Percentiles rank a stretch among this genome's conserved stretches.
Evolutionary conservation across 306 rosid genomes (phyloP).

Genomic region (Vigna mungo): DNA sequence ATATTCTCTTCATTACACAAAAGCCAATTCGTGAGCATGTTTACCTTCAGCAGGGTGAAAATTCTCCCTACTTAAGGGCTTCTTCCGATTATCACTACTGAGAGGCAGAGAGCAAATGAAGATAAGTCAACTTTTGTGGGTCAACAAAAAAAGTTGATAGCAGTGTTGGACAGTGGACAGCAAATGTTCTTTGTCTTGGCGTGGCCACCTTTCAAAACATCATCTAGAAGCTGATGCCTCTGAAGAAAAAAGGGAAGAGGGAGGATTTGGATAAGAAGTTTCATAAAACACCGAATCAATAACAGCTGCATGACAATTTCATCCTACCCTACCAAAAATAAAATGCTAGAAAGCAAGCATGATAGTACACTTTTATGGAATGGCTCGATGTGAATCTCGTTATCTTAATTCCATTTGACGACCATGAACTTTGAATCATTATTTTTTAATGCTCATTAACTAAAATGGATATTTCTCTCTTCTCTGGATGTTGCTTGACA

Average conservation of each 20-base stretch:
- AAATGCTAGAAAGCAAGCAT: slow-evolving; percentile 2
- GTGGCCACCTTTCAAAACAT: slow-evolving; percentile 24
- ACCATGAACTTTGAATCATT: neutral
- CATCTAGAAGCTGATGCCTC: slow-evolving; percentile 11
- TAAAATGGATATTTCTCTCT: neutral
- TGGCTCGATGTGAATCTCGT: slow-evolving; percentile 16
- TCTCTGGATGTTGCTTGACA: neutral
- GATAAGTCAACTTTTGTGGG: slow-evolving; percentile 34
- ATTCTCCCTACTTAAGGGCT: too few species aligned
- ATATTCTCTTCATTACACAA: too few species aligned
- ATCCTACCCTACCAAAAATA: neutral
- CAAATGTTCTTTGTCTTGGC: slow-evolving; percentile 1
- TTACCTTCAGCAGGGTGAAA: too few species aligned
- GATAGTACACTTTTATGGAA: neutral
- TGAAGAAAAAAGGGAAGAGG: neutral
- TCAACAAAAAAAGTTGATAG: slow-evolving; percentile 19
- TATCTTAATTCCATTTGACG: slow-evolving; percentile 6
- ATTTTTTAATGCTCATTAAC: neutral
- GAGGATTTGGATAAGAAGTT: neutral
- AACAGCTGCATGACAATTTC: slow-evolving; percentile 22
- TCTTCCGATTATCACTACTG: neutral
- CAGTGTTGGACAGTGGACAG: neutral
- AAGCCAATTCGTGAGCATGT: too few species aligned
- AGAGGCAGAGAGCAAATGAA: neutral
- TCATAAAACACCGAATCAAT: neutral